Percentiles rank a stretch among this genome's conserved stretches.
phyloP scores from a whole-genome alignment of 176 grass and related monocot genomes.

The Neostapfia colusana region DNA sequence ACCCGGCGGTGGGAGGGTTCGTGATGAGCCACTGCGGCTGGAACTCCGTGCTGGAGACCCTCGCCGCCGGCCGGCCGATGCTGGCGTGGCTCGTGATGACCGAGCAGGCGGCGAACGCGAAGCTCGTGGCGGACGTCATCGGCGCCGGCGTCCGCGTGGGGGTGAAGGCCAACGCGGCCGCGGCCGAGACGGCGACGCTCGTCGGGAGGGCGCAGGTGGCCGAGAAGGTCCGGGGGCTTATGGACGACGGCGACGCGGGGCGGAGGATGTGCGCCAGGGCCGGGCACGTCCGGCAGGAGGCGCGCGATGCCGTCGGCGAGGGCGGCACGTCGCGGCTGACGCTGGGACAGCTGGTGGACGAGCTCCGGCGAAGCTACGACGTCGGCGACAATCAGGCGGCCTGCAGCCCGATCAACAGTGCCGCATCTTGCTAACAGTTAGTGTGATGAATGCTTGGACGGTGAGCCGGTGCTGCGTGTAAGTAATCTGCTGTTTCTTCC shows the following conservation, averaged over 20 bases:
- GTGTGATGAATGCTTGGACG: neutral
- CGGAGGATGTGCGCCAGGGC: constrained; percentile 20
- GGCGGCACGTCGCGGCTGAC: neutral
- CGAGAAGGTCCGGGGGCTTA: constrained; percentile 41
- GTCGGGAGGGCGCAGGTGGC: constrained; percentile 39
- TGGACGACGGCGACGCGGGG: constrained; percentile 38
- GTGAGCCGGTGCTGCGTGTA: too few relatives aligned
- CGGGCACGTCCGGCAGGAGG: neutral
- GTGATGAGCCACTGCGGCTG: constrained; percentile 74
- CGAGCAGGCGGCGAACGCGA: constrained; percentile 61
- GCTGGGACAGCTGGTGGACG: constrained; percentile 39
- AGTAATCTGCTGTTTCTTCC: neutral
- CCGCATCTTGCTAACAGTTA: neutral
- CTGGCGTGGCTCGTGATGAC: constrained; percentile 68
- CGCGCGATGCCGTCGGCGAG: constrained; percentile 30
- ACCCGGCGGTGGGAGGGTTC: constrained; percentile 44
- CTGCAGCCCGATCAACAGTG: neutral
- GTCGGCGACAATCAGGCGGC: neutral
- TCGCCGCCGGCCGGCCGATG: constrained; percentile 48
- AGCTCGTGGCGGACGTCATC: constrained; percentile 52
- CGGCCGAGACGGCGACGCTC: neutral
- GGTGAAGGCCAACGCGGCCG: neutral
- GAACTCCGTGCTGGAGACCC: constrained; percentile 72
- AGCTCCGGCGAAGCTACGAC: constrained; percentile 31
- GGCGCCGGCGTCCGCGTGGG: constrained; percentile 36